These are phyloP conservation scores for Phialemonium atrogriseum DNA, from an alignment of 2,329 filamentous ascomycete species.

Conservation along the genomic window DNA sequence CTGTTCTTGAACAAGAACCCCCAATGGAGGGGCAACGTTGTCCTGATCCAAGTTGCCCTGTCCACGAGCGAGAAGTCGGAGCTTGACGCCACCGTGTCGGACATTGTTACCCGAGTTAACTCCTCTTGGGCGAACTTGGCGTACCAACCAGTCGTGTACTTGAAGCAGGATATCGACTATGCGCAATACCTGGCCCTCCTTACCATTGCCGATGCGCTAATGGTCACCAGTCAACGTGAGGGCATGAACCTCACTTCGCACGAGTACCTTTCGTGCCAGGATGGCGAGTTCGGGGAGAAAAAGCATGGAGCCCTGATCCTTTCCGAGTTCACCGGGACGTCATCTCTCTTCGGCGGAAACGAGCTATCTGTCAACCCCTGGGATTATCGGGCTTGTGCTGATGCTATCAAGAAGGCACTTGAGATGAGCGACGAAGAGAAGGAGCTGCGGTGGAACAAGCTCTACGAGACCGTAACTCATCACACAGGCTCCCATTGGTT, in stretches of 20 bases:
- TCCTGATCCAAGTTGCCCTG: conserved; percentile 88
- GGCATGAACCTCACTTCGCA: conserved; percentile 97
- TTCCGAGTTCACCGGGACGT: conserved; percentile 90
- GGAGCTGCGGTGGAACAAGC: conserved; percentile 60
- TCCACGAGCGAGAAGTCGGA: conserved; percentile 84
- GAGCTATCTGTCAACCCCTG: conserved; percentile 88
- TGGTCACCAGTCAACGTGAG: conserved; percentile 92
- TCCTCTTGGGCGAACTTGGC: conserved; percentile 83
- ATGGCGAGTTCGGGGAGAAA: conserved; percentile 64
- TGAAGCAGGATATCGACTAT: conserved; percentile 92
- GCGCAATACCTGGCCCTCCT: conserved; percentile 87
- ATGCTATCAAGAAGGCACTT: conserved; percentile 75
- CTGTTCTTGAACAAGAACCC: conserved; percentile 91
- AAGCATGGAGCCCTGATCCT: conserved; percentile 85
- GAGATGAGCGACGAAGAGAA: conserved; percentile 75
- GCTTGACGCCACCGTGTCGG: conserved; percentile 78
- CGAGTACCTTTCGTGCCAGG: conserved; percentile 89
- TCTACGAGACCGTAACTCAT: conserved; percentile 65
- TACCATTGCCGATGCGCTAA: conserved; percentile 80
- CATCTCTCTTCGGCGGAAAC: conserved; percentile 72
- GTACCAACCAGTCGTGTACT: conserved; percentile 86
- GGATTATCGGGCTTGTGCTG: conserved; percentile 83
- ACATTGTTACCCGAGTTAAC: conserved; percentile 93
- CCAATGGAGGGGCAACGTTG: conserved; percentile 78
- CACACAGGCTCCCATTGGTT: conserved; percentile 87